Evolutionary conservation across 169 alveolate species (phyloP), one percentile per base, ranked within the genome.

Genomic region (Plasmodium billcollinsi): DNA sequence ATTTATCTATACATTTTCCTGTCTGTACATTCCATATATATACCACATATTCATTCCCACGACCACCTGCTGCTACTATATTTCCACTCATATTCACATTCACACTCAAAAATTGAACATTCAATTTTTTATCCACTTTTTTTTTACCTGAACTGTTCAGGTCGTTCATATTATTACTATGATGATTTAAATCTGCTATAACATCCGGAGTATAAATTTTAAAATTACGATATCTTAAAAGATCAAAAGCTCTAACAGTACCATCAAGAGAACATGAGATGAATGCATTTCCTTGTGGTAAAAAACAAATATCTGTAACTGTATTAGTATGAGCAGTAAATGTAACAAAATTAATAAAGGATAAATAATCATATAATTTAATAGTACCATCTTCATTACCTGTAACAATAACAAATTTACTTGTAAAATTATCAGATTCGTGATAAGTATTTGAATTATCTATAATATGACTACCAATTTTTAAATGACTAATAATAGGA

Each of bases 331-430:
- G 99, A 20, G 97, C 99, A 29, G 97, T 90, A 90, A 99, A 98
- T 12, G 99, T 98, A 20, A 96, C 97, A 91, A 97, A 97, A 88
- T 99, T 97, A 67, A 97, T 94, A 20, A 98, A 98, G n/a, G 98
- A 94, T 67, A 93, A 94, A n/a, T 97, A 94, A 88, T 98, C 99
- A 99, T 99, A 99, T 29, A 98, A 96, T 88, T 98, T 97, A 6
- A 99, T 95, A 72, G 97, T 97, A 2, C 99, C 99, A 80, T 98
- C 99, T 65, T 95, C 94, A 4, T 99, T 99, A 15, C 99, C 99
- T 6, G 99, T 97, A 3, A 99, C 99, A 8, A 98, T 94, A 20
- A 97, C 92, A 11, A 91, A 94, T 67, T 76, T 76, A 39, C 89
- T 76, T 0, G 78, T 76, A 20, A 76, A 76, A 65, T 76, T 76